Evolutionary conservation across 139 green algal species (phyloP), one percentile per base, ranked within the genome.

Genomic region (Chlorella sp.): DNA sequence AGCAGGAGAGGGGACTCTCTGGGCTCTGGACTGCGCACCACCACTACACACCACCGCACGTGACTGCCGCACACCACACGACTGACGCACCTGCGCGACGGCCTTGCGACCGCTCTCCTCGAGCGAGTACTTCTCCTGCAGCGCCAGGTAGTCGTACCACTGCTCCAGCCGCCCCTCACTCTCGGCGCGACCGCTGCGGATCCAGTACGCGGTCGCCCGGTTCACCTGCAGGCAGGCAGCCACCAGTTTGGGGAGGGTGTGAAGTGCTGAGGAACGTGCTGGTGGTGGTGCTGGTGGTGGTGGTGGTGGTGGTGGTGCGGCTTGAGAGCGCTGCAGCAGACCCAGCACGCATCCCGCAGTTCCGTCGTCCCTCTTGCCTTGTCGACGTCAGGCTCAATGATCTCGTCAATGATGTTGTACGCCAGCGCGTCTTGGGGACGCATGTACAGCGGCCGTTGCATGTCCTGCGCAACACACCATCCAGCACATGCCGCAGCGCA

Each of bases 391-490:
- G 90, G 85, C 72, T 86, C 69, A 14, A 97, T 91, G 50, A 97
- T 86, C 49, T 91, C 81, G 61, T 98, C 94, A 42, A 97, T 95
- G 62, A 98, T 82, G 33, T 90, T 90, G 70, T 98, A 98, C 70
- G 93, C 91, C n/a, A 98, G 81, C 0, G 93, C 92, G 71, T 97
- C 83, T 36, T 91, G 74, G 0, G 88, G 88, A 59, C 92, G 88
- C 94, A 99, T 98, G 88, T 99, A 99, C 55, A 97, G 83, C 50
- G 95, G 89, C 33, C 95, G 82, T 77, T 97, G 88, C 87, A 98
- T 96, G 72, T 97, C 94, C 83, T 93, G 85, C 36, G 69, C 1
- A 60, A 26, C 66, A 26, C 29, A 32, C n/a, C n/a, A n/a, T n/a
- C n/a, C n/a, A n/a, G n/a, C n/a, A n/a, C n/a, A n/a, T n/a, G n/a